These are phyloP conservation scores for Avena atlantica DNA, from an alignment of 176 grass and related monocot genomes.

Conservation along the genomic window DNA sequence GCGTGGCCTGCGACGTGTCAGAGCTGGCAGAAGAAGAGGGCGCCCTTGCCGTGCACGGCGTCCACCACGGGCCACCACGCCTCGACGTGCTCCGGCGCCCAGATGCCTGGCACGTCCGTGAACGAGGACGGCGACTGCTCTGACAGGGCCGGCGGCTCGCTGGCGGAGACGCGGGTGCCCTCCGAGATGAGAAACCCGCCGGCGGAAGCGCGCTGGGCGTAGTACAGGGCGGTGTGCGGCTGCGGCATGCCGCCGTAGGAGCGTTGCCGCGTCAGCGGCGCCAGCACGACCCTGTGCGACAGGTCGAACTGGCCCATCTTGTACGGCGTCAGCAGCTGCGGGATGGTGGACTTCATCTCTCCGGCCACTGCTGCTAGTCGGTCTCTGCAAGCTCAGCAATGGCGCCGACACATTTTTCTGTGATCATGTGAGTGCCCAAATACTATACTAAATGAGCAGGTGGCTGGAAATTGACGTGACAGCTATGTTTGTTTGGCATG, in stretches of 20 bases:
- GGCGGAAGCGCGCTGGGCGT: neutral
- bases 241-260: constrained; percentile 26
- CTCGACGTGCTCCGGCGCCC: neutral
- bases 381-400: no score
- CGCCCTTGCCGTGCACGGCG: constrained; percentile 18
- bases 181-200: constrained; percentile 17
- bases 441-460: no score
- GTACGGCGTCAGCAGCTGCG: constrained; percentile 8
- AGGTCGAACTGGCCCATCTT: constrained; percentile 26
- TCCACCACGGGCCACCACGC: constrained; percentile 10
- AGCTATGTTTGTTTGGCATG: no score
- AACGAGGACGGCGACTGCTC: neutral
- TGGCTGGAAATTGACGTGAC: no score
- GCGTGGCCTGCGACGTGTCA: neutral
- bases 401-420: no score
- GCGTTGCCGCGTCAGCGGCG: constrained; percentile 15
- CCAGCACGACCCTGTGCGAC: constrained; percentile 18
- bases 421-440: no score
- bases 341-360: neutral
- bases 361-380: no score
- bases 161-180: neutral
- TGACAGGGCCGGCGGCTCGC: neutral
- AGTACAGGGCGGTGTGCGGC: constrained; percentile 11
- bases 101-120: neutral
- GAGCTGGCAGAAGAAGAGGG: constrained; percentile 25